Conservation (phyloP, 352 stramenopile genomes). For the Globisporangium mamillatum region DNA sequence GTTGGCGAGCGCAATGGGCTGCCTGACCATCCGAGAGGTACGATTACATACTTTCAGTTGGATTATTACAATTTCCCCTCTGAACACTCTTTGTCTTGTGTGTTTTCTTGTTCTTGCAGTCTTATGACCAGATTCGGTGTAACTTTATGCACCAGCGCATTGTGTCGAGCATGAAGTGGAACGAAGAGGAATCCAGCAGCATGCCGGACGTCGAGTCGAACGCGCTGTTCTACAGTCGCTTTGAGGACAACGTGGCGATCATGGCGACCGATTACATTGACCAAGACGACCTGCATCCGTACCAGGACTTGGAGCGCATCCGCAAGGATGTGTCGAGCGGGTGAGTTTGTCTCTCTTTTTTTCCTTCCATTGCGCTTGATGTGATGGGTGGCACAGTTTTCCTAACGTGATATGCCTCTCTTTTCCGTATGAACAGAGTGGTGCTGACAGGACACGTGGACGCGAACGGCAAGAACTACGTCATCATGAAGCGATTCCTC, state of each 20-base stretch:
- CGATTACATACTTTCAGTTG: no score
- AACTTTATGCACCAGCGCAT: constrained; percentile 83
- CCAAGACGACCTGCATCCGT: constrained; percentile 74
- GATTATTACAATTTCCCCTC: no score
- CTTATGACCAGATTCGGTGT: constrained; percentile 73
- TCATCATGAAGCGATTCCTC: constrained; percentile 79
- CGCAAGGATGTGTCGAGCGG: constrained; percentile 76
- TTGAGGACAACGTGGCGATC: constrained; percentile 60
- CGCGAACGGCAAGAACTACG: constrained; percentile 55
- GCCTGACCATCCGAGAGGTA: constrained; percentile 53
- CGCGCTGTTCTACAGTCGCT: constrained; percentile 60
- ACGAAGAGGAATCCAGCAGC: constrained; percentile 33
- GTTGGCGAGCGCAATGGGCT: constrained; percentile 52
- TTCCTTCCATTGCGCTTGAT: no score
- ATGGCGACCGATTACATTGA: constrained; percentile 78
- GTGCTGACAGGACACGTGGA: constrained; percentile 64
- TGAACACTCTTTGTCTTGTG: no score
- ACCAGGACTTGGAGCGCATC: constrained; percentile 61
- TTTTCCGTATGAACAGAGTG: constrained; percentile 18
- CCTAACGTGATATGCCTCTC: no score
- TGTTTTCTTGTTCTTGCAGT: constrained; percentile 8
- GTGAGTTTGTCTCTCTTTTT: no score
- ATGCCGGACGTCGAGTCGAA: constrained; percentile 76
- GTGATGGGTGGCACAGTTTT: no score
- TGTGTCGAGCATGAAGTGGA: constrained; percentile 70